Evolutionary conservation across 306 rosid genomes (phyloP).

Genomic region (Acacia acuminata): DNA sequence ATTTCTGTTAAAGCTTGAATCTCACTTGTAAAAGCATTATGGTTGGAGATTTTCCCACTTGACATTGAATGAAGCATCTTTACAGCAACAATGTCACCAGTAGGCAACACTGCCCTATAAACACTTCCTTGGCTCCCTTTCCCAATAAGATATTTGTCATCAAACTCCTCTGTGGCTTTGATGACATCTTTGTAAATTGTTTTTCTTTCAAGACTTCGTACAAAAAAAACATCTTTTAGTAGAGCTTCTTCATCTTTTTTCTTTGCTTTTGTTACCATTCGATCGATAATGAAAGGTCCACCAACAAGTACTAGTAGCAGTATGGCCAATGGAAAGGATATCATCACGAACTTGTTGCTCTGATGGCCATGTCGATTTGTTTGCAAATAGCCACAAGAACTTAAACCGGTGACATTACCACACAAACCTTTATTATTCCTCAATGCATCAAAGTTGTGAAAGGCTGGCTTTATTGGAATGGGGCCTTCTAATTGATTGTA

Average conservation of each 20-base stretch:
- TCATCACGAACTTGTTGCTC: neutral
- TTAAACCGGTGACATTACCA: neutral
- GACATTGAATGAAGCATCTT: too few relatives aligned
- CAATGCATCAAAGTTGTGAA: neutral
- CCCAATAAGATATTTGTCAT: neutral
- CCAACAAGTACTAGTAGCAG: neutral
- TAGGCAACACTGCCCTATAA: too few relatives aligned
- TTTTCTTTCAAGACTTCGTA: neutral
- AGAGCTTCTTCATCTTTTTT: neutral
- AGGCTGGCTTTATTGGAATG: slow-evolving; percentile 18
- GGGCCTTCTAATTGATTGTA: slow-evolving; percentile 17
- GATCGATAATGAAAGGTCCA: neutral
- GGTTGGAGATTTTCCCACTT: too few relatives aligned
- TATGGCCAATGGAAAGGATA: neutral
- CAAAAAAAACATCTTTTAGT: neutral
- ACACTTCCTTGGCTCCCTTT: too few relatives aligned
- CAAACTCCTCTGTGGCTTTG: neutral
- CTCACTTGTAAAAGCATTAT: too few relatives aligned
- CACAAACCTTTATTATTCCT: slow-evolving; percentile 18
- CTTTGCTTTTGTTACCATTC: neutral
- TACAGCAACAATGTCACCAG: too few relatives aligned
- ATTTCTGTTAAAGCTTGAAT: too few relatives aligned
- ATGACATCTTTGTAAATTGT: neutral
- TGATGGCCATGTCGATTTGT: neutral
- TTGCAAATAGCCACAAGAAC: neutral